phyloP scores from a whole-genome alignment of 768 basidiomycete species.

The Melanogaster broomeanus region DNA sequence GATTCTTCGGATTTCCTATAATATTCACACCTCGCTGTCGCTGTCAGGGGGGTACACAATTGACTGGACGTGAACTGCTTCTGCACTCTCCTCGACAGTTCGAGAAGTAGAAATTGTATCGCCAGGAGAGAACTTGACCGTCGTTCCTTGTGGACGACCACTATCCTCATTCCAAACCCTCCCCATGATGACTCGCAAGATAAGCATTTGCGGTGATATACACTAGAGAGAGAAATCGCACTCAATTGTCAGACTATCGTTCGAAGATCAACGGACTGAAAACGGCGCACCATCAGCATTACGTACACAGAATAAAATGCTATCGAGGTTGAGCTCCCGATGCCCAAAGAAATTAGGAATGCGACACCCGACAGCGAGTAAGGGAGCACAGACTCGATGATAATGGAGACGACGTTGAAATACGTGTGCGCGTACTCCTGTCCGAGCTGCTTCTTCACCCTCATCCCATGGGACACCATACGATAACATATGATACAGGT shows the following conservation, averaged over 20 bases:
- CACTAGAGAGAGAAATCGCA: slow-evolving; percentile 11
- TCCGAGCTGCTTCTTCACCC: slow-evolving; percentile 16
- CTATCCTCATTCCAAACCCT: slow-evolving; percentile 17
- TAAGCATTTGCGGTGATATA: slow-evolving; percentile 28
- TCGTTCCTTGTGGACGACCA: neutral
- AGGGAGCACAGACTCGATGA: slow-evolving; percentile 28
- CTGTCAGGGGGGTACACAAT: neutral
- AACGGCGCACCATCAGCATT: slow-evolving; percentile 20
- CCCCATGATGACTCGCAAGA: slow-evolving; percentile 23
- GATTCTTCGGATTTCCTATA: too few species aligned
- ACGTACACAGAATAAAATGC: slow-evolving; percentile 20
- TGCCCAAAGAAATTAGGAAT: slow-evolving; percentile 22
- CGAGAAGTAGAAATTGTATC: neutral
- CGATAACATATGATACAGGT: slow-evolving; percentile 21
- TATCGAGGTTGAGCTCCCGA: slow-evolving; percentile 11
- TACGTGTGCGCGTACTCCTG: slow-evolving; percentile 20
- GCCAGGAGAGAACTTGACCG: slow-evolving; percentile 11
- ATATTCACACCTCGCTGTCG: slow-evolving; percentile 5
- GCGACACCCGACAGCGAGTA: slow-evolving; percentile 26
- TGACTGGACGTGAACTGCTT: neutral
- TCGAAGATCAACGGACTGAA: neutral
- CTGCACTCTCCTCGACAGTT: neutral
- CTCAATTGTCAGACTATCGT: neutral
- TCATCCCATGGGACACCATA: slow-evolving; percentile 11
- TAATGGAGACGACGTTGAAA: slow-evolving; percentile 13